Evolutionary conservation across 2,329 filamentous ascomycete species (phyloP), one percentile per base, ranked within the genome.

Genomic region (Pochonia chlamydosporia): DNA sequence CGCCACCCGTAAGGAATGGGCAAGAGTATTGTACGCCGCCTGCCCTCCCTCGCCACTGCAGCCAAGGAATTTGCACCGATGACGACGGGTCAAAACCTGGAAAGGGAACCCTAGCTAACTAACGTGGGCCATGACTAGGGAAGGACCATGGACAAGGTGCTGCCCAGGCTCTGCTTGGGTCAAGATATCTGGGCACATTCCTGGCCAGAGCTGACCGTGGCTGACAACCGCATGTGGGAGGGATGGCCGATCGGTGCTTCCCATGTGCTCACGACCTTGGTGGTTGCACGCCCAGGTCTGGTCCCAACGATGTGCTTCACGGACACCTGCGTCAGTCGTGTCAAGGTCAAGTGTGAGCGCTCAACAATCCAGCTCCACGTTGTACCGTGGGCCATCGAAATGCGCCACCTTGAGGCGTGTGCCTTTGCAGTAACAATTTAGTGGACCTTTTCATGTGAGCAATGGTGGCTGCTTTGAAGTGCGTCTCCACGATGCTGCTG

Each of bases 1-100:
- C 31, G 44, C 5, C 13, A 46, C 44, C 26, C 7, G 13, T 28
- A 28, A 30, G 28, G 21, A 30, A 18, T 18, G n/a, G 10, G 16
- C 23, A 40, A 26, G 26, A n/a, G n/a, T n/a, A n/a, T n/a, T n/a
- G n/a, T n/a, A n/a, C n/a, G 18, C 25, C 30, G 24, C 28, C 14
- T 14, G 28, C 8, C 16, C 36, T n/a, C 11, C 36, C 40, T 48
- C 46, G 44, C 46, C 44, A 48, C 44, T 24, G 30, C 44, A 46
- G 40, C 43, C 49, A 53, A 49, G 47, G 18, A 46, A 41, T 49
- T 51, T 49, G 45, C 49, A 46, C 36, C 26, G 39, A 49, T 36
- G 43, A 28, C 41, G 24, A 41, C 47, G 43, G 43, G 43, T 39
- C 36, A 39, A 24, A 41, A 14, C 31, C 36, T 43, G 16, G 43